phyloP scores from a whole-genome alignment of 2,329 filamentous ascomycete genomes.

The Thermothelomyces thermophilus region DNA sequence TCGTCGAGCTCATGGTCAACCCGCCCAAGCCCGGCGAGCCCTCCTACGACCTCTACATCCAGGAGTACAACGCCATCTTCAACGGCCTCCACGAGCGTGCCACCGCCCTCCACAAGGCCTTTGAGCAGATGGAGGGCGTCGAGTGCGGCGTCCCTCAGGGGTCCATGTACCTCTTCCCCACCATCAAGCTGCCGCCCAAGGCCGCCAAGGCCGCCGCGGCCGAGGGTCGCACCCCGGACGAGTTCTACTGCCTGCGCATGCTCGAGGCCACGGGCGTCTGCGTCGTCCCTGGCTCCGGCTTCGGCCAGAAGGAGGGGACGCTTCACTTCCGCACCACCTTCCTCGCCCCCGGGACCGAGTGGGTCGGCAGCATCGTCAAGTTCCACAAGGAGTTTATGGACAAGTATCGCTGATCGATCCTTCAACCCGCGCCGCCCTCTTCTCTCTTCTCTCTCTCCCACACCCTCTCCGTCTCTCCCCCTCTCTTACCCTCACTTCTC shows the following conservation, averaged over 20 bases:
- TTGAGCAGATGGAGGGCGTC: slow-evolving; percentile 92
- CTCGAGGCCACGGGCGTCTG: slow-evolving; percentile 94
- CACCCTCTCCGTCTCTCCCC: no score
- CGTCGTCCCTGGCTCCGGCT: slow-evolving; percentile 85
- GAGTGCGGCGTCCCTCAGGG: slow-evolving; percentile 85
- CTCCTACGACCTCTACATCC: slow-evolving; percentile 73
- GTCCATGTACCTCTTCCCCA: slow-evolving; percentile 98
- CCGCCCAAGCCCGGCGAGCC: slow-evolving; percentile 78
- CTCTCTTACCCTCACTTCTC: no score
- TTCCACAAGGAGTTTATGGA: slow-evolving; percentile 92
- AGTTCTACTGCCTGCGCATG: slow-evolving; percentile 88
- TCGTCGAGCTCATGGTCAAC: slow-evolving; percentile 97
- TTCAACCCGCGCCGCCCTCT: no score
- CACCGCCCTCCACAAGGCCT: slow-evolving; percentile 79
- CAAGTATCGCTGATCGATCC: slow-evolving; percentile 60
- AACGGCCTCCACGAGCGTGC: slow-evolving; percentile 73
- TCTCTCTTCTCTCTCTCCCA: no score
- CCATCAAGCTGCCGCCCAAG: slow-evolving; percentile 71
- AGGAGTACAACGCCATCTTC: slow-evolving; percentile 81
- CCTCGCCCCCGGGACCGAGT: slow-evolving; percentile 90
- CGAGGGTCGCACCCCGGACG: slow-evolving; percentile 71
- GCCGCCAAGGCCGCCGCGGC: slow-evolving; percentile 68
- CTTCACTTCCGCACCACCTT: slow-evolving; percentile 96
- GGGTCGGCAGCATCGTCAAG: slow-evolving; percentile 78
- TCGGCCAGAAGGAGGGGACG: slow-evolving; percentile 86